phyloP scores from a whole-genome alignment of 371 early-diverging fungal genomes.

The Saksenaea oblongispora region DNA sequence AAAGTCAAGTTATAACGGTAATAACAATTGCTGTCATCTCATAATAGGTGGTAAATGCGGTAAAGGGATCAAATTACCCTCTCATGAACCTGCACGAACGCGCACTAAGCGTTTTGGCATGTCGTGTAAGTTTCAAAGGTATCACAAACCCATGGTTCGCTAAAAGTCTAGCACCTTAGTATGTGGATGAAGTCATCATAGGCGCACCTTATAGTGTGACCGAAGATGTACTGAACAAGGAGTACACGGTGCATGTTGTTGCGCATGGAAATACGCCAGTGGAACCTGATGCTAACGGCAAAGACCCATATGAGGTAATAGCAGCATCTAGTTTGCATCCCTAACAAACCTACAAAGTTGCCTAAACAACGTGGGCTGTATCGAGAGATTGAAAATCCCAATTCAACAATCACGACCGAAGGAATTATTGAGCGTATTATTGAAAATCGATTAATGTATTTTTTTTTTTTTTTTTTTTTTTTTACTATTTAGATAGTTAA shows the following conservation, averaged over 20 bases:
- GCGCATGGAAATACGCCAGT: conserved; percentile 72
- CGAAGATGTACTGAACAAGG: conserved; percentile 75
- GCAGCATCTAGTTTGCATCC: background rate
- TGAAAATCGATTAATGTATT: conserved; percentile 79
- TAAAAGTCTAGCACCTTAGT: conserved; percentile 43
- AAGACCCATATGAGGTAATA: conserved; percentile 79
- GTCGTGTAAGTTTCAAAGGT: conserved; percentile 59
- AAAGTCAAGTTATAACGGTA: background rate
- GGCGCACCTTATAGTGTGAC: conserved; percentile 89
- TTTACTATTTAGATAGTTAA: background rate
- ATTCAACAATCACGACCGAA: conserved; percentile 78
- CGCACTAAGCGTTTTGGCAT: conserved; percentile 84
- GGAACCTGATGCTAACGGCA: conserved; percentile 68
- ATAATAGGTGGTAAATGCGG: conserved; percentile 73
- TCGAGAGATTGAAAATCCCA: conserved; percentile 72
- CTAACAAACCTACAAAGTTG: conserved; percentile 30
- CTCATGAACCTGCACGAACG: conserved; percentile 95
- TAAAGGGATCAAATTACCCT: conserved; percentile 87
- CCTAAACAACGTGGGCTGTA: conserved; percentile 78
- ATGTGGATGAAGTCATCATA: conserved; percentile 89
- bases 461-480: too few relatives aligned
- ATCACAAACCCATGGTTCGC: too few relatives aligned
- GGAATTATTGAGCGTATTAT: conserved; percentile 88
- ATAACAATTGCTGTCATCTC: background rate
- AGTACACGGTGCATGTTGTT: conserved; percentile 81